Evolutionary conservation across 1,139 yeast genomes (phyloP).

Genomic region (Yamadazyma sp.): DNA sequence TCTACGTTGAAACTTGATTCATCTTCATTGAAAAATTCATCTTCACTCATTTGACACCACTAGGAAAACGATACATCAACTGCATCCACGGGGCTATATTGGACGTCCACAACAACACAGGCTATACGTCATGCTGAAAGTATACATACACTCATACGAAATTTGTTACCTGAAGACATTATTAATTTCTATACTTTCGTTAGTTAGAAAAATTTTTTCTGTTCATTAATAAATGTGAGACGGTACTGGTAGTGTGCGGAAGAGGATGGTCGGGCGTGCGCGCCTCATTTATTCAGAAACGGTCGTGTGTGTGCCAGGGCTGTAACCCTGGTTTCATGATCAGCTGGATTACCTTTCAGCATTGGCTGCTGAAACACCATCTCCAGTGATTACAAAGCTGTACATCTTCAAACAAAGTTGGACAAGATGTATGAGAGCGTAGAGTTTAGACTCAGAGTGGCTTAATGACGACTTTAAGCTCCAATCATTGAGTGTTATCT

Average conservation of each 20-base stretch:
- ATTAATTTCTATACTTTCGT: constrained; percentile 9
- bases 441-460: too few relatives aligned
- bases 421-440: too few relatives aligned
- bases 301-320: not conserved
- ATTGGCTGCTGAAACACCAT: too few relatives aligned
- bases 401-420: too few relatives aligned
- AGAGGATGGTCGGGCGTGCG: not conserved
- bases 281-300: too few relatives aligned
- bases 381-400: too few relatives aligned
- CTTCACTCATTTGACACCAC: not conserved
- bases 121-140: not conserved
- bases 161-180: constrained; percentile 93
- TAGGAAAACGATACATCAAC: not conserved
- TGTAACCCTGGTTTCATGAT: not conserved
- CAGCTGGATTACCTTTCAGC: too few relatives aligned
- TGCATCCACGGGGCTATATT: too few relatives aligned
- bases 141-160: constrained; percentile 94
- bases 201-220: constrained; percentile 11
- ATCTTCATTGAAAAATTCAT: not conserved
- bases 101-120: not conserved
- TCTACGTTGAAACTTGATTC: too few relatives aligned
- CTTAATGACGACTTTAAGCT: too few relatives aligned
- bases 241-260: not conserved
- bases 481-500: too few relatives aligned
- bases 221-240: not conserved